Evolutionary conservation across 1,284 basidiomycete genomes (phyloP).

Genomic region (Trichosporon ovoides): DNA sequence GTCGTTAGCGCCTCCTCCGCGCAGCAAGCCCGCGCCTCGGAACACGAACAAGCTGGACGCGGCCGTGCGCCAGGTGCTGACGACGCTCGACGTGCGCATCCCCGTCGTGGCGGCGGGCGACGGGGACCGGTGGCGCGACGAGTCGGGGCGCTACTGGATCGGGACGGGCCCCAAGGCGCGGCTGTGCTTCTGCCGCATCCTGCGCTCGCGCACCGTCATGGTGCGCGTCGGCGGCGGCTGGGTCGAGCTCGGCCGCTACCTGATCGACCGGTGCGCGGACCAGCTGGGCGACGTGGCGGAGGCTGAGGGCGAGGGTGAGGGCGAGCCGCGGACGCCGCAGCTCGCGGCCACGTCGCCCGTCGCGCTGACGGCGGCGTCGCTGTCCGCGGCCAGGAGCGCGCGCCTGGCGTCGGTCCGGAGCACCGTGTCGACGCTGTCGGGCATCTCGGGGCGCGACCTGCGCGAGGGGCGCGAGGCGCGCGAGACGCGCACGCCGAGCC

Average conservation of each 20-base stretch:
- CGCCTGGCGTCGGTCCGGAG: background rate
- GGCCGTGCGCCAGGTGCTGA: slow-evolving; percentile 84
- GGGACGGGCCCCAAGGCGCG: slow-evolving; percentile 74
- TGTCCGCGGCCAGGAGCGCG: background rate
- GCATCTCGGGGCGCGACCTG: background rate
- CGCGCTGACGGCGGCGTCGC: slow-evolving; percentile 5
- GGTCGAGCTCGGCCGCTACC: slow-evolving; percentile 83
- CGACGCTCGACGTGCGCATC: slow-evolving; percentile 72
- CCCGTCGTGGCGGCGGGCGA: slow-evolving; percentile 66
- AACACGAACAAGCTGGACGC: slow-evolving; percentile 80
- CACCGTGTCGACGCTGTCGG: background rate
- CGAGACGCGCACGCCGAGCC: background rate
- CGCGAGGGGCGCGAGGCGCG: too few relatives aligned
- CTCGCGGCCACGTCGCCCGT: background rate
- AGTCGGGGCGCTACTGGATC: slow-evolving; percentile 93
- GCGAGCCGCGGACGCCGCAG: background rate
- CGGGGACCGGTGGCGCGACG: slow-evolving; percentile 63
- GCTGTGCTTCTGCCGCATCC: slow-evolving; percentile 79
- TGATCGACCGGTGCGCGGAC: slow-evolving; percentile 76
- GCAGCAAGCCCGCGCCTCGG: slow-evolving; percentile 33
- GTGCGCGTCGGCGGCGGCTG: slow-evolving; percentile 92
- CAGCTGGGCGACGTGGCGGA: slow-evolving; percentile 51
- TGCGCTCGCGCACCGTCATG: slow-evolving; percentile 91
- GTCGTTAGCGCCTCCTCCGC: background rate
- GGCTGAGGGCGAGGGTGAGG: slow-evolving; percentile 21